phyloP scores from a whole-genome alignment of 352 stramenopile genomes.

The Phytophthora macrochlamydospora region DNA sequence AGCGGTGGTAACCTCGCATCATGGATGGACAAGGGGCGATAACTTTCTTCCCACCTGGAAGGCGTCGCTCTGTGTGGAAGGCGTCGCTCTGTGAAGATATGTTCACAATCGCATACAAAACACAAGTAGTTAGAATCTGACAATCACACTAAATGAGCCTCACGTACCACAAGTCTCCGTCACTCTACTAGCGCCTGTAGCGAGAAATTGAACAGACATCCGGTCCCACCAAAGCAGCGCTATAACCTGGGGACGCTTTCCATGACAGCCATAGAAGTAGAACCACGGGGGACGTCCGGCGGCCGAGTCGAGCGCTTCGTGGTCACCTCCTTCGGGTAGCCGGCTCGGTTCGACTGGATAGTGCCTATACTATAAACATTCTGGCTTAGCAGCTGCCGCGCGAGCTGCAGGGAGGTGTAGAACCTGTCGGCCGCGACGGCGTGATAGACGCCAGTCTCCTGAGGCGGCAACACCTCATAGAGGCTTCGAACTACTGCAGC shows the following conservation, averaged over 20 bases:
- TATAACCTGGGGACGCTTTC: conserved; percentile 1
- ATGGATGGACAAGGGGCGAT: conserved; percentile 12
- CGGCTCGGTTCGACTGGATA: conserved; percentile 1
- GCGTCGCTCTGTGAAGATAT: conserved; percentile 4
- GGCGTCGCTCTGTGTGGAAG: background rate
- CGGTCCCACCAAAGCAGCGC: conserved; percentile 6
- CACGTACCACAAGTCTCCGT: conserved; percentile 10
- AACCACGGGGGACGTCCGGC: background rate
- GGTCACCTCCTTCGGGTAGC: conserved; percentile 1
- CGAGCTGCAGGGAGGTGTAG: conserved; percentile 22
- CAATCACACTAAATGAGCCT: background rate
- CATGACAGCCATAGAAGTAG: background rate
- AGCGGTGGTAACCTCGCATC: conserved; percentile 10
- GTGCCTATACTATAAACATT: conserved; percentile 16
- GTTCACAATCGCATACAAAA: conserved; percentile 5
- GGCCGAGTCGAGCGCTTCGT: background rate
- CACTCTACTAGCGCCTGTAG: background rate
- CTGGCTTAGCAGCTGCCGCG: conserved; percentile 14
- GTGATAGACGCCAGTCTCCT: background rate
- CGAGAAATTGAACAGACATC: conserved; percentile 2
- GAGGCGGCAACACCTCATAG: background rate
- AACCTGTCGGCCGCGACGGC: conserved; percentile 17
- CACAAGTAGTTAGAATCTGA: background rate
- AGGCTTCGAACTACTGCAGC: conserved; percentile 15
- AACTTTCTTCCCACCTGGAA: conserved; percentile 7